A percentile compares a stretch with the other conserved stretches of the same genome.
Evolutionary conservation across 805 yeast species (phyloP).

Genomic region (Yamadazyma kitorensis): DNA sequence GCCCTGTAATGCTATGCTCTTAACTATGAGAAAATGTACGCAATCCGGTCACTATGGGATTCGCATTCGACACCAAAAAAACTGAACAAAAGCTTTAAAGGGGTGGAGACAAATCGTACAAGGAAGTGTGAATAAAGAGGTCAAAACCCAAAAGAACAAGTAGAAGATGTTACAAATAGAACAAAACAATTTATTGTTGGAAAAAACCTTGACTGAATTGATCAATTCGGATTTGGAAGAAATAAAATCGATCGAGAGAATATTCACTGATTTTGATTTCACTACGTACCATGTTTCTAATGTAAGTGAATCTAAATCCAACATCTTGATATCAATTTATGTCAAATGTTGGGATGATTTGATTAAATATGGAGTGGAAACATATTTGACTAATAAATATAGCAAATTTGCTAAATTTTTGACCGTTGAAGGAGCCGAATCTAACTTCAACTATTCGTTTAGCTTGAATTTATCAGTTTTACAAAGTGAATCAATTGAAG

Average conservation of each 20-base stretch:
- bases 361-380: slow-evolving; percentile 59
- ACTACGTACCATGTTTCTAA: slow-evolving; percentile 92
- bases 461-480: slow-evolving; percentile 54
- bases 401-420: slow-evolving; percentile 30
- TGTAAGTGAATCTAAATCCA: slow-evolving; percentile 62
- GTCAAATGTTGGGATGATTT: slow-evolving; percentile 79
- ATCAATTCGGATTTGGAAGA: slow-evolving; percentile 46
- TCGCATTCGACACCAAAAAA: too few relatives aligned
- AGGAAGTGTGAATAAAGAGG: too few relatives aligned
- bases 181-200: slow-evolving; percentile 76
- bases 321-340: slow-evolving; percentile 63
- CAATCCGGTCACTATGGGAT: too few relatives aligned
- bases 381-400: slow-evolving; percentile 52
- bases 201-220: slow-evolving; percentile 76
- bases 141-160: too few relatives aligned
- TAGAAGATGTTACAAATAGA: slow-evolving; percentile 92
- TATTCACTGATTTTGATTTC: slow-evolving; percentile 92
- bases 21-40: too few relatives aligned
- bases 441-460: slow-evolving; percentile 79
- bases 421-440: slow-evolving; percentile 46
- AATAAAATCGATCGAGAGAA: slow-evolving; percentile 65
- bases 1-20: too few relatives aligned
- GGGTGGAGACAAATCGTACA: too few relatives aligned
- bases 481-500: slow-evolving; percentile 41
- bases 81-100: too few relatives aligned